Evolutionary conservation across 345 rosid species (phyloP).

Genomic region (Cochlearia excelsa): DNA sequence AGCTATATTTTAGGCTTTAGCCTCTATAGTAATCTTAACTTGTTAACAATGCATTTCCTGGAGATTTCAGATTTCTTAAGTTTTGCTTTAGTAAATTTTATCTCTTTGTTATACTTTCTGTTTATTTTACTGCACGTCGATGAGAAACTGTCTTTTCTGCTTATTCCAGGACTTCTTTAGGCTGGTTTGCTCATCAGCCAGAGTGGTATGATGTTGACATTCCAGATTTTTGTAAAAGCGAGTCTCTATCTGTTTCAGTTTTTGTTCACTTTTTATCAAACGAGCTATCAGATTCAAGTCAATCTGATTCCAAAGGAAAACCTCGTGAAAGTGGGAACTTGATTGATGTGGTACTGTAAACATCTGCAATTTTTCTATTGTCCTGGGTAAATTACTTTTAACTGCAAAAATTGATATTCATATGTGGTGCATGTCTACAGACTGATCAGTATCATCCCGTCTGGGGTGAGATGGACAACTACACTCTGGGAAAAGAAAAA

Average conservation of each 20-base stretch:
- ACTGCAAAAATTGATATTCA: constrained; percentile 20
- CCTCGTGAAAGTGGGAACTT: constrained; percentile 56
- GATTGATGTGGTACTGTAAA: constrained; percentile 54
- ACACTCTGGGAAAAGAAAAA: constrained; percentile 71
- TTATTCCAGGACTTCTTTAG: constrained; percentile 76
- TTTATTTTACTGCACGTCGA: constrained; percentile 19
- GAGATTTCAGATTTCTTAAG: constrained; percentile 13
- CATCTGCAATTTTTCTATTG: constrained; percentile 6
- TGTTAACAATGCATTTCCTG: constrained; percentile 12
- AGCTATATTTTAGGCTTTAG: constrained; percentile 6
- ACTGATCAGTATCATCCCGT: constrained; percentile 73
- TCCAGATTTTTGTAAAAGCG: constrained; percentile 68
- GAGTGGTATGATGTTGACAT: constrained; percentile 76
- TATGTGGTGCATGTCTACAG: constrained; percentile 43
- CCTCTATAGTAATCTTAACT: constrained; percentile 7
- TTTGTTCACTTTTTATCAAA: constrained; percentile 76
- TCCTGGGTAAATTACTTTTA: constrained; percentile 10
- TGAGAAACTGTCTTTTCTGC: constrained; percentile 28
- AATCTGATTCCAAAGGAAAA: constrained; percentile 59
- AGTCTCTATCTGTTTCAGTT: constrained; percentile 80
- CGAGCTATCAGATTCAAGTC: constrained; percentile 60
- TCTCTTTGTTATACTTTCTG: constrained; percentile 1
- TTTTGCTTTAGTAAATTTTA: constrained; percentile 8
- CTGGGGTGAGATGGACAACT: constrained; percentile 97
- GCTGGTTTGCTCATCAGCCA: constrained; percentile 98